Conservation (phyloP, 257 asterid species). For the Coffea canephora region DNA sequence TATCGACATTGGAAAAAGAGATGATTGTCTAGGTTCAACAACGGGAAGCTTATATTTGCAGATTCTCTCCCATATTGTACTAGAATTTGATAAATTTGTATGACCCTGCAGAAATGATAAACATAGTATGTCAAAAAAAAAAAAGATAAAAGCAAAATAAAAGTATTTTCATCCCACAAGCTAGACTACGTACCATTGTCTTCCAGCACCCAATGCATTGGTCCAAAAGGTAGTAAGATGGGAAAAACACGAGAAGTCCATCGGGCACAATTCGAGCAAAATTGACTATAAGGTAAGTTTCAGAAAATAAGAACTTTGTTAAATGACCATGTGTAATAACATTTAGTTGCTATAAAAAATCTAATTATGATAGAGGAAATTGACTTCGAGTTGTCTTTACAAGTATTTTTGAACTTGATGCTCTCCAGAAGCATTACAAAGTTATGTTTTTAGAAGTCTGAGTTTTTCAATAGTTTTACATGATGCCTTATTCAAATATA, state of each 20-base stretch:
- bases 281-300: slow-evolving; percentile 60
- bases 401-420: neutral
- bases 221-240: slow-evolving; percentile 89
- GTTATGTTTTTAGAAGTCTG: neutral
- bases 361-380: neutral
- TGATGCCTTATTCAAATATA: neutral
- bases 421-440: neutral
- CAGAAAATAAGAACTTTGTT: slow-evolving; percentile 12
- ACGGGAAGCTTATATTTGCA: slow-evolving; percentile 92
- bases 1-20: slow-evolving; percentile 74
- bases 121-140: slow-evolving; percentile 9
- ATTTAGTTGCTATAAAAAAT: neutral
- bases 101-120: slow-evolving; percentile 48
- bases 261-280: slow-evolving; percentile 96
- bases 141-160: neutral
- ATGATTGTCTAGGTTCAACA: slow-evolving; percentile 94
- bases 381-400: neutral
- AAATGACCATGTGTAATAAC: neutral
- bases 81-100: slow-evolving; percentile 50
- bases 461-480: neutral
- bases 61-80: slow-evolving; percentile 93
- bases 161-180: slow-evolving; percentile 5
- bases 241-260: slow-evolving; percentile 94
- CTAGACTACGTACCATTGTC: slow-evolving; percentile 50
- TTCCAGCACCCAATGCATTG: slow-evolving; percentile 93